Evolutionary conservation across 306 rosid species (phyloP), one percentile per base, ranked within the genome.

Genomic region (Dalbergia oliveri): DNA sequence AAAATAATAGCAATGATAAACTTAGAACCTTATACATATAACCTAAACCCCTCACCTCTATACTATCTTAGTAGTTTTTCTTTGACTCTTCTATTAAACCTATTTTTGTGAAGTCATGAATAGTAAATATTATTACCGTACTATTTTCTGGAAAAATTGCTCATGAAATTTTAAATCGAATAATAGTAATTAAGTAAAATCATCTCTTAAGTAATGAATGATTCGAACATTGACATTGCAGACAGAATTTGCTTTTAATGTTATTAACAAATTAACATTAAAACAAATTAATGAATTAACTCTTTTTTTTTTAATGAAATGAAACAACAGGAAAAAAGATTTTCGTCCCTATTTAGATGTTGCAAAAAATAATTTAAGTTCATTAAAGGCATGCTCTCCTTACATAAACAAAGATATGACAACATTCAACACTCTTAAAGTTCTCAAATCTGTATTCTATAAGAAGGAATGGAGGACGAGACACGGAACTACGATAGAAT

Each of bases 391-490:
- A 66, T 15, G n/a, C 18, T 66, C 53, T 41, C 10, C 9, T 66
- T 66, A 16, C 53, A 66, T 66, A 0, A 41, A 39, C 53, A 41
- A 41, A 2, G 72, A 39, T 66, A 66, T 41, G 72, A 41, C 72
- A 66, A 65, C n/a, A 9, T 16, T 41, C 9, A 39, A 39, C 10
- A 8, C 53, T 50, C 16, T 50, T 39, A 15, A 16, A 66, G 53
- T 66, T 41, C 34, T 39, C 72, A 4, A 66, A 66, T 16, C 72
- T 16, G 4, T 47, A 41, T 39, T 31, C 31, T 66, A 18, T 41
- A 18, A 16, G 72, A 66, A 66, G 54, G 53, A 66, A 66, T 44
- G 34, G 72, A 41, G 16, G 34, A 26, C 35, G 51, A 65, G 37
- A 65, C 51, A 64, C 47, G 26, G 6, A 64, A 34, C 69, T 64